Evolutionary conservation across 177 flowering plant species (phyloP).

Genomic region (Vitis hybrid): DNA sequence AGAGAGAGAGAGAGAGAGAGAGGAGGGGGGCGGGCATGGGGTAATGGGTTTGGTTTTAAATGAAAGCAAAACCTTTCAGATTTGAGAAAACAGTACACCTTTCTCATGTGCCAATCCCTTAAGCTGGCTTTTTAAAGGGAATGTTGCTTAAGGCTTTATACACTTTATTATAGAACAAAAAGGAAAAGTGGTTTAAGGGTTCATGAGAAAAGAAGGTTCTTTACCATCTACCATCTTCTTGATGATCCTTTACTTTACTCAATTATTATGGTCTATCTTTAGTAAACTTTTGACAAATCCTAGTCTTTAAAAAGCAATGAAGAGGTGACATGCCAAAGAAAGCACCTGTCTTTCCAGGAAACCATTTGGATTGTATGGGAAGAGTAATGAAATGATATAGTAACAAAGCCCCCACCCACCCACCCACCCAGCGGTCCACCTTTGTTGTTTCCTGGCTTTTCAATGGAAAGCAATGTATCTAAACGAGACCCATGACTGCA

Average conservation of each 20-base stretch:
- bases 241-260: neutral
- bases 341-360: neutral
- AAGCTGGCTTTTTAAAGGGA: neutral
- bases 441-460: too few relatives aligned
- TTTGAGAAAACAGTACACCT: neutral
- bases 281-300: neutral
- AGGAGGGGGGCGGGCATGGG: neutral
- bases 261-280: neutral
- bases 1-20: neutral
- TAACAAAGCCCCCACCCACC: too few relatives aligned
- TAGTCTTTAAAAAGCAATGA: neutral
- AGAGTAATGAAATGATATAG: too few relatives aligned
- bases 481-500: too few relatives aligned
- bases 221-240: neutral
- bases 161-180: neutral
- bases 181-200: neutral
- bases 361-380: too few relatives aligned
- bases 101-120: neutral
- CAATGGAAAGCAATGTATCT: too few relatives aligned
- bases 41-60: neutral
- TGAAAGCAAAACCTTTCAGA: slow-evolving; percentile 1
- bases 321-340: neutral
- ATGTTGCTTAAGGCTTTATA: neutral
- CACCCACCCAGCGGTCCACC: too few relatives aligned
- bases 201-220: neutral